phyloP scores from a whole-genome alignment of 2,329 filamentous ascomycete species.

The Aspergillus sp. region DNA sequence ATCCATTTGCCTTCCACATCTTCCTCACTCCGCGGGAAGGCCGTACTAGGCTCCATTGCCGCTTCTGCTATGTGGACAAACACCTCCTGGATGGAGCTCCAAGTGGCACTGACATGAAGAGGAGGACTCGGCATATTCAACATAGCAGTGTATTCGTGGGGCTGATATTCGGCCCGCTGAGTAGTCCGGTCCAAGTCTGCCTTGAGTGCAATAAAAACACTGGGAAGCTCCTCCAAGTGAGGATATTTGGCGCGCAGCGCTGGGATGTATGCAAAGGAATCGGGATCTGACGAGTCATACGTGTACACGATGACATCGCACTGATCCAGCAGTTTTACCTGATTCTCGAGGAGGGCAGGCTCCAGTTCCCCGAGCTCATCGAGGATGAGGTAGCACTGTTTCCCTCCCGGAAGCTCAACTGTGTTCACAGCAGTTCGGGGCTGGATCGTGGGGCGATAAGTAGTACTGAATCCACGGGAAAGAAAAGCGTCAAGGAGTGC shows the following conservation, averaged over 20 bases:
- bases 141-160: constrained; percentile 83
- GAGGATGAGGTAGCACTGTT: constrained; percentile 94
- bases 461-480: constrained; percentile 77
- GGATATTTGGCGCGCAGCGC: constrained; percentile 75
- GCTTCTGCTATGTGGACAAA: constrained; percentile 91
- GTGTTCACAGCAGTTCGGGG: constrained; percentile 92
- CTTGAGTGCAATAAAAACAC: constrained; percentile 90
- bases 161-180: constrained; percentile 87
- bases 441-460: constrained; percentile 93
- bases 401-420: constrained; percentile 91
- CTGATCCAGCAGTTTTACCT: constrained; percentile 76
- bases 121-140: constrained; percentile 83
- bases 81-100: constrained; percentile 89
- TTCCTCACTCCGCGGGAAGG: constrained; percentile 87
- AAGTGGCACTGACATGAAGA: constrained; percentile 90
- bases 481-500: constrained; percentile 88
- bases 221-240: constrained; percentile 83
- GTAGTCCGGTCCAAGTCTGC: constrained; percentile 95
- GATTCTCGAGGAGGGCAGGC: constrained; percentile 89
- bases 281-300: constrained; percentile 95
- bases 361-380: constrained; percentile 96
- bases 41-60: constrained; percentile 83
- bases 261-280: constrained; percentile 91
- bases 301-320: constrained; percentile 94
- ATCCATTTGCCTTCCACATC: constrained; percentile 76